Base-by-base conservation (phyloP, 768 basidiomycete genomes). In the Gloeostereum incarnatum region DNA sequence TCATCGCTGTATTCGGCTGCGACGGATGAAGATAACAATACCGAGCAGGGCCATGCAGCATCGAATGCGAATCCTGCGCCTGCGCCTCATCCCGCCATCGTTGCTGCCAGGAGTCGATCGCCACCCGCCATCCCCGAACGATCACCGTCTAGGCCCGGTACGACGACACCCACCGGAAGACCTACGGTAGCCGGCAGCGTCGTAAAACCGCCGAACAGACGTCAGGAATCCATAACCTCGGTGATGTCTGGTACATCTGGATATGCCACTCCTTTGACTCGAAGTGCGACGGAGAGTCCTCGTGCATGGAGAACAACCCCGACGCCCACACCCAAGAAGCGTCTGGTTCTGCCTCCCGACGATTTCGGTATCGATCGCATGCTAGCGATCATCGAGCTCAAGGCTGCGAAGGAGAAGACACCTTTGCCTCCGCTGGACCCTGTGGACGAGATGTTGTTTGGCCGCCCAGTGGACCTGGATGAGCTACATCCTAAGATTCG, bases 281-380 rank as follows among this genome's bases (percentile, higher is more conserved):
- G 50, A 19, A 53, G 55, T 4, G 55, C 44, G 8, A 31, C 47
- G 4, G 55, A 54, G 9, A 55, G 50, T 34, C 53, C 57, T 24
- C 38, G 26, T 3, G 21, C 37, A 26, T 43, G 42, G 9, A 42
- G 44, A 11, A 43, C 26, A 20, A 36, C 38, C 31, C 11, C 45
- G 18, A 52, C 38, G 49, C 33, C 49, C 0, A 32, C 53, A 2
- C 56, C 59, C 3, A 54, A 60, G 9, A 69, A 62, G 40, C 53
- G 62, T 1, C 60, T 61, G 29, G 58, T 59, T 35, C 57, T 82
- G 34, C 74, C 74, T n/a, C 71, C 69, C 44, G 79, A 93, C 51
- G 89, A 93, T 55, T 93, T 93, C 59, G 92, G 92, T 2, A 63
- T 94, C 18, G 61, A 74, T 6, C 71, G 79, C 36, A 91, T 96